phyloP scores from a whole-genome alignment of 75 land plant genomes.

The Cryptomeria japonica region DNA sequence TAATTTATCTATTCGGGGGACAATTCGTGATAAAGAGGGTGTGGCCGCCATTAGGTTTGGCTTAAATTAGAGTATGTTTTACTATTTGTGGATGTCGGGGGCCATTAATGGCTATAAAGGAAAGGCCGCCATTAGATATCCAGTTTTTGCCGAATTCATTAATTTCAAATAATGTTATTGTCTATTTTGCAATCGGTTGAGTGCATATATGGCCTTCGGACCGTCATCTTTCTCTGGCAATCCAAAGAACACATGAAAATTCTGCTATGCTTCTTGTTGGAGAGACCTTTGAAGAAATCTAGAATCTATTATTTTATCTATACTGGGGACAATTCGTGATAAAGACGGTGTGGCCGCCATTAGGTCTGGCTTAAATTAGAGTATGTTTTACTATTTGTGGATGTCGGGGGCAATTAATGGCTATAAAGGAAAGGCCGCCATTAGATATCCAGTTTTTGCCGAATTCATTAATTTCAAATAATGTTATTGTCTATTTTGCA shows the following conservation, averaged over 20 bases:
- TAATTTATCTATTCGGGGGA: neutral
- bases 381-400: neutral
- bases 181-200: neutral
- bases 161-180: neutral
- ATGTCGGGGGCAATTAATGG: neutral
- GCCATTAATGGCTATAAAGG: neutral
- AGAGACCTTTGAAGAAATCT: neutral
- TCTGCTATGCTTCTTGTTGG: neutral
- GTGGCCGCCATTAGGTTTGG: neutral
- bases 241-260: neutral
- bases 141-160: neutral
- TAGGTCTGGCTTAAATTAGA: neutral
- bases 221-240: neutral
- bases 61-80: neutral
- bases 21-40: neutral
- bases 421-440: neutral
- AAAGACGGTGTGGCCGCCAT: neutral
- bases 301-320: too few relatives aligned
- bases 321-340: neutral
- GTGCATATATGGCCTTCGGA: too few relatives aligned
- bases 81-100: neutral
- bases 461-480: neutral
- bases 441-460: neutral
- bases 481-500: neutral
- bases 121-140: neutral